Percentiles rank a stretch among this genome's conserved stretches.
Evolutionary conservation across 441 rosid genomes (phyloP).

Genomic region (Capsella rubella): DNA sequence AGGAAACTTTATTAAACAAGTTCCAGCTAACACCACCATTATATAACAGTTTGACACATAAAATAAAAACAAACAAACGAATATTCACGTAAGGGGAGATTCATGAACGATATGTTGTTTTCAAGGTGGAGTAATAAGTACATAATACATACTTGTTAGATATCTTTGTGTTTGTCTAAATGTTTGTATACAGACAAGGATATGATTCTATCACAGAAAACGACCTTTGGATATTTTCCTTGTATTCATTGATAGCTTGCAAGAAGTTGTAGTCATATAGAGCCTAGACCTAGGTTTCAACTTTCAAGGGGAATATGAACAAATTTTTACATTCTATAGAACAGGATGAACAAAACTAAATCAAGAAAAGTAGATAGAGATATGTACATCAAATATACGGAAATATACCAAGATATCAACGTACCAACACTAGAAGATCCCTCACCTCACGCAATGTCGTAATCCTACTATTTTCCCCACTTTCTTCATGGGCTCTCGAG

Average conservation of each 20-base stretch:
- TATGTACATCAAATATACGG: slow-evolving; percentile 7
- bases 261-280: background rate
- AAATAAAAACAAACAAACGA: background rate
- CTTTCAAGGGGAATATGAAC: no score
- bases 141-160: slow-evolving; percentile 2
- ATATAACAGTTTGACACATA: no score
- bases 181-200: slow-evolving; percentile 22
- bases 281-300: background rate
- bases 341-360: background rate
- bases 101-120: slow-evolving; percentile 39
- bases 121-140: slow-evolving; percentile 17
- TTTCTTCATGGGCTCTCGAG: slow-evolving; percentile 44
- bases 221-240: background rate
- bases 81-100: slow-evolving; percentile 16
- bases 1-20: background rate
- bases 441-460: slow-evolving; percentile 36
- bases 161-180: background rate
- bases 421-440: background rate
- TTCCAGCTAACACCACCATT: background rate
- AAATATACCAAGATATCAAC: slow-evolving; percentile 9
- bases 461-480: slow-evolving; percentile 44
- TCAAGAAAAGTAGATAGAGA: slow-evolving; percentile 1
- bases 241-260: background rate
- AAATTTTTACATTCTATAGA: slow-evolving; percentile 7
- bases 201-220: slow-evolving; percentile 3